Base-by-base conservation (phyloP, 2,329 filamentous ascomycete genomes). In the Basipetospora sp. region DNA sequence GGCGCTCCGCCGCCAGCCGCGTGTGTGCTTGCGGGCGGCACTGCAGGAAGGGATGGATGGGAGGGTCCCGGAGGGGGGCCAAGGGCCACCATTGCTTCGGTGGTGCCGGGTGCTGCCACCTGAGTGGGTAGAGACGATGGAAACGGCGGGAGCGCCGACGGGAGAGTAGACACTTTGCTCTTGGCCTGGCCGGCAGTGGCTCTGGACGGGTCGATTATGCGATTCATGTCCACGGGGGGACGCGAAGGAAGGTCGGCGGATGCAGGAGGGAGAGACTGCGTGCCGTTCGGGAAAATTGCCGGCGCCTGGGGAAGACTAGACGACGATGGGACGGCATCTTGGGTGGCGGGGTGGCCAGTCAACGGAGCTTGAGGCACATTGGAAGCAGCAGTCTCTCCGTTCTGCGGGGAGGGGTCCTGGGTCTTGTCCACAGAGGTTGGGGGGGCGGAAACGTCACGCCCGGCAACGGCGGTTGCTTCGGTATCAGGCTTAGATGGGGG, bases 181-280 rank as follows among this genome's bases (percentile, higher is more conserved):
- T 14, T 13, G 13, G 20, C 33, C 22, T 26, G 33, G 22, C 8
- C 15, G 22, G 19, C 22, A 14, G 33, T 9, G n/a, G 20, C 15
- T 19, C 29, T 38, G 22, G 29, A 11, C 10, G 19, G 22, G 20
- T 38, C 36, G 9, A 16, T 8, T 13, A 38, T 38, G 33, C 36
- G 36, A 22, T 38, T 38, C 36, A 38, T 38, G 30, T 38, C 36
- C 30, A 38, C 36, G 17, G 36, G 30, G 3, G 36, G 36, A 11
- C 36, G 36, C 14, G 36, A 38, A 11, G 36, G 36, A 13, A 38
- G 36, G 15, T 38, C 36, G 9, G 36, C 36, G 13, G 36, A 38
- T 5, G 36, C 36, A 28, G 36, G 30, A 2, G 36, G 36, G 14
- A 38, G 36, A 8, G 20, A 31, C 11, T 31, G 30, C 15, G 29